Percentiles rank a stretch among this genome's conserved stretches.
Conservation (phyloP, 2,329 filamentous ascomycete species). For the Tolypocladium album region DNA sequence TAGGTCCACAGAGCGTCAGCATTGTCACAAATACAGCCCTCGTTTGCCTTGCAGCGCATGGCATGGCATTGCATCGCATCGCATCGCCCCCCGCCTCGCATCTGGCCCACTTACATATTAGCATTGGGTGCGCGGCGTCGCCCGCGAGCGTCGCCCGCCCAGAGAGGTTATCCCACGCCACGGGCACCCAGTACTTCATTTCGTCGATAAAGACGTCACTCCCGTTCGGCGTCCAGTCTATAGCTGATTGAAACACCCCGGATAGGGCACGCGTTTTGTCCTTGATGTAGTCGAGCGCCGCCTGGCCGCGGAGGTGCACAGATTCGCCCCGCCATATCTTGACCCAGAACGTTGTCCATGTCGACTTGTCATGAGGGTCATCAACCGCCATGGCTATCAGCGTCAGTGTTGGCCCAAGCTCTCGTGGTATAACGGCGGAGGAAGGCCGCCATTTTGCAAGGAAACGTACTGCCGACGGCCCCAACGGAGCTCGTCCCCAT, state of each 20-base stretch:
- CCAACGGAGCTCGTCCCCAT: constrained; percentile 17
- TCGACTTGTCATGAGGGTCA: constrained; percentile 10
- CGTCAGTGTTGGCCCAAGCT: not conserved
- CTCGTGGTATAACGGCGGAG: not conserved
- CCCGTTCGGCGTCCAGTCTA: constrained; percentile 22
- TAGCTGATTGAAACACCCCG: constrained; percentile 19
- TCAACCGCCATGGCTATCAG: constrained; percentile 9
- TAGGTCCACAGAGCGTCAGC: not conserved
- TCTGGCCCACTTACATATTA: constrained; percentile 19
- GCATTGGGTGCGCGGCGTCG: constrained; percentile 33
- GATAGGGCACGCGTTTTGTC: constrained; percentile 13
- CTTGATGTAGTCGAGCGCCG: constrained; percentile 21
- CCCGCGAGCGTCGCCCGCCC: constrained; percentile 26
- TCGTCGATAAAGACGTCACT: constrained; percentile 20
- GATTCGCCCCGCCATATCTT: constrained; percentile 21
- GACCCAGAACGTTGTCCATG: constrained; percentile 23
- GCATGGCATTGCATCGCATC: not conserved
- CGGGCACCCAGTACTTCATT: constrained; percentile 25
- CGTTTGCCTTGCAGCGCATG: not conserved
- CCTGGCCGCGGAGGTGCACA: constrained; percentile 18
- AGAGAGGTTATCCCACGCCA: constrained; percentile 17
- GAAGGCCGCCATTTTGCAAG: not conserved
- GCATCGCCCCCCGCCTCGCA: not conserved
- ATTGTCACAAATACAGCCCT: not conserved
- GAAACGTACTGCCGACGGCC: constrained; percentile 17